A percentile compares a stretch with the other conserved stretches of the same genome.
phyloP scores from a whole-genome alignment of 352 stramenopile species.

The Pythium brassicae region DNA sequence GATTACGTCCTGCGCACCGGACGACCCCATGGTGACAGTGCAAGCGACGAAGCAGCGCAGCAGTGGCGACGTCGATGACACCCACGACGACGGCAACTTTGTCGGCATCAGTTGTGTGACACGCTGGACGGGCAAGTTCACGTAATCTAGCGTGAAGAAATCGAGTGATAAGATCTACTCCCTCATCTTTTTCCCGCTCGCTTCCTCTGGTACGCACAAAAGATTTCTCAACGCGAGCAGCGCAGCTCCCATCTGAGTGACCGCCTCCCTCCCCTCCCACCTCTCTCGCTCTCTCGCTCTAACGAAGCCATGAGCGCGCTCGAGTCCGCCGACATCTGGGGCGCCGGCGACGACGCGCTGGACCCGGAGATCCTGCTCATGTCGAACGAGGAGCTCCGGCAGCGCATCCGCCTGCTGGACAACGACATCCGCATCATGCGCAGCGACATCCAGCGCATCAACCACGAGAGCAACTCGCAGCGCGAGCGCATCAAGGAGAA shows the following conservation, averaged over 20 bases:
- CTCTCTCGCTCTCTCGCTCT: background rate
- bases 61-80: constrained; percentile 1
- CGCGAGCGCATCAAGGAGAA: constrained; percentile 97
- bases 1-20: constrained; percentile 53
- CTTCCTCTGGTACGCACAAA: background rate
- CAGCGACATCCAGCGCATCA: constrained; percentile 95
- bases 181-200: background rate
- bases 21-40: background rate
- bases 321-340: constrained; percentile 64
- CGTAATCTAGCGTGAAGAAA: constrained; percentile 22
- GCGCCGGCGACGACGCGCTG: constrained; percentile 45
- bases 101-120: constrained; percentile 44
- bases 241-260: background rate
- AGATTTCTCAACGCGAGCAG: constrained; percentile 1
- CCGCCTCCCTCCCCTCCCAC: background rate
- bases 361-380: constrained; percentile 92
- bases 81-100: constrained; percentile 17
- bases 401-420: constrained; percentile 95
- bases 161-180: background rate
- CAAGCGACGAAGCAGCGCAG: background rate
- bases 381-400: constrained; percentile 93
- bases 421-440: constrained; percentile 98
- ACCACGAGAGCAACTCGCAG: constrained; percentile 94
- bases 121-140: constrained; percentile 68
- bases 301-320: constrained; percentile 49